Conservation (phyloP, 2,329 filamentous ascomycete genomes). For the Ophiostoma himal-ulmi region DNA sequence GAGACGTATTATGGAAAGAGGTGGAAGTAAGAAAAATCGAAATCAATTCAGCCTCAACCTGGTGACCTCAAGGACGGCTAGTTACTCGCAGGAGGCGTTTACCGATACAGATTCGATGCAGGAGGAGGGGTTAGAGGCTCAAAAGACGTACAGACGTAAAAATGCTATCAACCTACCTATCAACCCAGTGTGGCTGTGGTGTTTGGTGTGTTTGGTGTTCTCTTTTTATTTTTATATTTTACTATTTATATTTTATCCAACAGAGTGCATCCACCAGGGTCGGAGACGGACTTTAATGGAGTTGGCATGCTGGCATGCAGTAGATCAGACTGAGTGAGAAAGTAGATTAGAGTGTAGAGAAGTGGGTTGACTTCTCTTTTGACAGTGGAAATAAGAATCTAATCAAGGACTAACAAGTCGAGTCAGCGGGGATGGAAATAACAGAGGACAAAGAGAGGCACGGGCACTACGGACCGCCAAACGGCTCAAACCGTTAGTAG, state of each 20-base stretch:
- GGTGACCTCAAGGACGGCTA: not conserved
- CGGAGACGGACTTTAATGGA: not conserved
- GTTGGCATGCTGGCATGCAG: not conserved
- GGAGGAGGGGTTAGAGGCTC: not conserved
- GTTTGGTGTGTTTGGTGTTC: not conserved
- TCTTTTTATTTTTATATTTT: not conserved
- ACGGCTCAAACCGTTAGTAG: not conserved
- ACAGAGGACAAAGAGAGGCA: not conserved
- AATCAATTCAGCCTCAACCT: not conserved
- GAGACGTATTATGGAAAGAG: not conserved
- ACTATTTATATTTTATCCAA: not conserved
- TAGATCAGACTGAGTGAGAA: not conserved
- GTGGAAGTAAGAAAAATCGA: not conserved
- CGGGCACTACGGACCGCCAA: conserved; percentile 5
- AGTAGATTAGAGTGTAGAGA: not conserved
- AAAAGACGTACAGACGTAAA: no score
- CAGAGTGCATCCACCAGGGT: not conserved
- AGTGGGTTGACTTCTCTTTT: not conserved
- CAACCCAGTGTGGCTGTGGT: conserved; percentile 6
- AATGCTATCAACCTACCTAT: not conserved
- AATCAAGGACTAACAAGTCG: not conserved
- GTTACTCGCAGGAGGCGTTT: conserved; percentile 1
- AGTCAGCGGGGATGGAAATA: not conserved
- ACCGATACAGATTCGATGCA: not conserved
- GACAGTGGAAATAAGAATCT: not conserved